phyloP scores from a whole-genome alignment of 345 rosid genomes.

The Gynandropsis gynandra region DNA sequence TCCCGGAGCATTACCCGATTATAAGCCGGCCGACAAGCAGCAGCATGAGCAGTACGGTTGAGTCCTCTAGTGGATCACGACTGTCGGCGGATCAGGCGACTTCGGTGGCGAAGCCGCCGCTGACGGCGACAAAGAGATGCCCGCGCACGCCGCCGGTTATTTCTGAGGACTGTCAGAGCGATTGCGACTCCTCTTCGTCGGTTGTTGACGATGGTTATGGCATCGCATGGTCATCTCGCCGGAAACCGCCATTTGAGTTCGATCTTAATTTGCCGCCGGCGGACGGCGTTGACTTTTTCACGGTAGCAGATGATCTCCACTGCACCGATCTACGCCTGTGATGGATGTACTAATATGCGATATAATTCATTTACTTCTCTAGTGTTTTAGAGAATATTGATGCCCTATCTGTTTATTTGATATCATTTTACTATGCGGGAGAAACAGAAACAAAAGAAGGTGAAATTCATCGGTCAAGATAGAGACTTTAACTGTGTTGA shows the following conservation, averaged over 20 bases:
- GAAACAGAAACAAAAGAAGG: slow-evolving; percentile 19
- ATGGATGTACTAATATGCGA: slow-evolving; percentile 22
- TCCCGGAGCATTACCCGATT: background rate
- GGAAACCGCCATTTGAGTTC: slow-evolving; percentile 41
- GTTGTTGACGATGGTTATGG: slow-evolving; percentile 53
- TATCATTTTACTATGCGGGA: slow-evolving; percentile 24
- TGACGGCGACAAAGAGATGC: slow-evolving; percentile 22
- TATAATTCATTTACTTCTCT: background rate
- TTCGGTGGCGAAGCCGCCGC: background rate
- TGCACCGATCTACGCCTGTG: slow-evolving; percentile 77
- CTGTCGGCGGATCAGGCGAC: slow-evolving; percentile 16
- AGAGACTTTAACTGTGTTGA: background rate
- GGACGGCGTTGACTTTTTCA: slow-evolving; percentile 43
- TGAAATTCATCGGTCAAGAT: background rate
- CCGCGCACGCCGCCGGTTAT: slow-evolving; percentile 53
- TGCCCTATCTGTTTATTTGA: slow-evolving; percentile 20
- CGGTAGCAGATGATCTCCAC: slow-evolving; percentile 50
- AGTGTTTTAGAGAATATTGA: too few relatives aligned
- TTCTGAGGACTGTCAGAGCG: slow-evolving; percentile 85
- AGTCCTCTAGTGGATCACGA: slow-evolving; percentile 82
- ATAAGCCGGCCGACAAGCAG: slow-evolving; percentile 63
- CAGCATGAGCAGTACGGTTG: slow-evolving; percentile 92
- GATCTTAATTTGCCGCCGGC: slow-evolving; percentile 85
- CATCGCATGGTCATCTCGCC: slow-evolving; percentile 42
- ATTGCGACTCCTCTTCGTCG: slow-evolving; percentile 87